Evolutionary conservation across 2,329 filamentous ascomycete species (phyloP).

Genomic region (Leptographium flavum): DNA sequence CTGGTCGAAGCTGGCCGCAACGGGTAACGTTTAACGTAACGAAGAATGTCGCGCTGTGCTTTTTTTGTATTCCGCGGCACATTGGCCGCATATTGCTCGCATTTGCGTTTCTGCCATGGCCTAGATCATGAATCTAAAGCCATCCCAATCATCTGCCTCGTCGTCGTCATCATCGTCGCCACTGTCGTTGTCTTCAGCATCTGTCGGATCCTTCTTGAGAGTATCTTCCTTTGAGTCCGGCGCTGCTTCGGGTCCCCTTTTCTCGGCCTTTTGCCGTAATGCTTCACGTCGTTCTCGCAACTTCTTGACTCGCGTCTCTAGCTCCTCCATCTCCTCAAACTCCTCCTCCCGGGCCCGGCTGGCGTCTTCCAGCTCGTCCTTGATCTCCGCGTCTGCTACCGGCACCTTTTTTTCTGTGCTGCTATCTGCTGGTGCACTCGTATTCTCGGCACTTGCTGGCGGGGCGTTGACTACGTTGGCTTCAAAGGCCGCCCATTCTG

Average conservation of each 20-base stretch:
- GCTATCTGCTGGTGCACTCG: background rate
- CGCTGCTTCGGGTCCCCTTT: too few relatives aligned
- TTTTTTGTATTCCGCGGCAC: too few relatives aligned
- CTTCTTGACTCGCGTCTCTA: slow-evolving; percentile 55
- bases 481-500: slow-evolving; percentile 79
- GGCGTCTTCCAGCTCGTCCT: slow-evolving; percentile 64
- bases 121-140: slow-evolving; percentile 32
- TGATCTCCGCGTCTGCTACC: slow-evolving; percentile 23
- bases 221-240: too few relatives aligned
- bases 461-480: slow-evolving; percentile 51
- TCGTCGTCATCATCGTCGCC: slow-evolving; percentile 30
- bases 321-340: slow-evolving; percentile 69
- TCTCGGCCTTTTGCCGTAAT: slow-evolving; percentile 19
- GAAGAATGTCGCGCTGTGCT: too few relatives aligned
- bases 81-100: too few relatives aligned
- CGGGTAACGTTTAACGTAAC: too few relatives aligned
- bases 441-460: slow-evolving; percentile 6
- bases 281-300: slow-evolving; percentile 60
- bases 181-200: slow-evolving; percentile 24
- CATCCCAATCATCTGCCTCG: slow-evolving; percentile 43
- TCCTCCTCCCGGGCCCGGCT: slow-evolving; percentile 59
- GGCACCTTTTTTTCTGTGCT: background rate
- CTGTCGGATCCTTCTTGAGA: slow-evolving; percentile 11
- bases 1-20: too few relatives aligned
- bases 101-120: too few relatives aligned